A percentile compares a stretch with the other conserved stretches of the same genome.
phyloP scores from a whole-genome alignment of 257 asterid genomes.

The Solanum arcanum region DNA sequence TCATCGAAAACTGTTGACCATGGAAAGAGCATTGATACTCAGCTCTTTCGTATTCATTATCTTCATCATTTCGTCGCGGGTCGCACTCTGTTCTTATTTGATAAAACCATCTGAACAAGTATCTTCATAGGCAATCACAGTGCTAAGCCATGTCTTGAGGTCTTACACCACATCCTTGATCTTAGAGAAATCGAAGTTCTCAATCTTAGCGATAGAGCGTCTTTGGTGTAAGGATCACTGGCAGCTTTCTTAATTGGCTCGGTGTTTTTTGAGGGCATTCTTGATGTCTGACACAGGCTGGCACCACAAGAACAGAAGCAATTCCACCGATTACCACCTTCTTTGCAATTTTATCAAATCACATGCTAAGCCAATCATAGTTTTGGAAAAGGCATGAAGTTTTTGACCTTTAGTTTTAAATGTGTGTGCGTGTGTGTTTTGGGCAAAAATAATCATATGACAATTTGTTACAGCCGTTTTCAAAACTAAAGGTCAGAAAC shows the following conservation, averaged over 20 bases:
- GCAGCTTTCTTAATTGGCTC: slow-evolving; percentile 23
- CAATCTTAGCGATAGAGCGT: slow-evolving; percentile 32
- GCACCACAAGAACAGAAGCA: slow-evolving; percentile 35
- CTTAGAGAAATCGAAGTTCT: slow-evolving; percentile 10
- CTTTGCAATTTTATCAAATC: slow-evolving; percentile 13
- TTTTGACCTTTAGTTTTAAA: too few species aligned
- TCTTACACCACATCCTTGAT: slow-evolving; percentile 33
- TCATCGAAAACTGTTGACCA: slow-evolving; percentile 31
- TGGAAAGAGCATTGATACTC: slow-evolving; percentile 43
- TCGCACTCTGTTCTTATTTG: slow-evolving; percentile 35
- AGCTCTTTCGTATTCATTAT: slow-evolving; percentile 32
- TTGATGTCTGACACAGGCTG: slow-evolving; percentile 25
- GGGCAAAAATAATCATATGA: too few species aligned
- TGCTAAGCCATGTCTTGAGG: slow-evolving; percentile 67
- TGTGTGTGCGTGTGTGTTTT: too few species aligned
- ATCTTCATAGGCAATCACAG: slow-evolving; percentile 40
- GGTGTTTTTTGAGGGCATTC: slow-evolving; percentile 21
- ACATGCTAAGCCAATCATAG: too few species aligned
- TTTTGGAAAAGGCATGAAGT: too few species aligned
- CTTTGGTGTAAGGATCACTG: slow-evolving; percentile 31
- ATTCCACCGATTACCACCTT: slow-evolving; percentile 24
- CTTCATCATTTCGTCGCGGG: slow-evolving; percentile 49
- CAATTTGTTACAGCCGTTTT: too few species aligned
- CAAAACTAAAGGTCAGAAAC: too few species aligned
- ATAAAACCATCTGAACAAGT: slow-evolving; percentile 61